These are phyloP conservation scores for Talaromyces islandicus DNA, from an alignment of 2,329 filamentous ascomycete genomes.

Conservation along the genomic window DNA sequence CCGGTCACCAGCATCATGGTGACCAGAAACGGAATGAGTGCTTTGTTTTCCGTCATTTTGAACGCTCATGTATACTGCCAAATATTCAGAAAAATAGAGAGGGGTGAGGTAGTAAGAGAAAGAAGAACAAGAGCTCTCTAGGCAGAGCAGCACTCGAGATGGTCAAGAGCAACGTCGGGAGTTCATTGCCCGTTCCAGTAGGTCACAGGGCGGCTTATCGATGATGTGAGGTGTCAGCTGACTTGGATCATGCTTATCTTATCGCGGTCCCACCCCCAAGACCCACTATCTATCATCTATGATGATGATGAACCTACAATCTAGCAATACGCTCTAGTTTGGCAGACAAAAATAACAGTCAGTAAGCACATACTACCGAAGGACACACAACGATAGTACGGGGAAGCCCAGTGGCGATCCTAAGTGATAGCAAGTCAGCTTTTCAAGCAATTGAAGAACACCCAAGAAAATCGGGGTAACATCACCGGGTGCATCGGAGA, in stretches of 20 bases:
- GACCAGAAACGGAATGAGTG: constrained; percentile 76
- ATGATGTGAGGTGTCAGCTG: not conserved
- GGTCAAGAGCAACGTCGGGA: not conserved
- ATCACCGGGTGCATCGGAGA: too few species aligned
- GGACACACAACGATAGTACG: too few species aligned
- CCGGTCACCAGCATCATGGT: constrained; percentile 95
- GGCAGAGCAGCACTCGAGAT: not conserved
- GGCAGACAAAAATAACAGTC: too few species aligned
- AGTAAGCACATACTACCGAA: too few species aligned
- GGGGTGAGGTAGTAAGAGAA: not conserved
- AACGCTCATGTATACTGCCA: not conserved
- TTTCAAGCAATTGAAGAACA: too few species aligned
- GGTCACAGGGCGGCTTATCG: not conserved
- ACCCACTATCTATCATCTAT: not conserved
- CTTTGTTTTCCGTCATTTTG: constrained; percentile 60
- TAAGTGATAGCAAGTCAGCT: too few species aligned
- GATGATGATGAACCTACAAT: not conserved
- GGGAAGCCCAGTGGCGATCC: too few species aligned
- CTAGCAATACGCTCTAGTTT: too few species aligned
- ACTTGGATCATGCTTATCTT: not conserved
- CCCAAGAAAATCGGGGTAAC: too few species aligned
- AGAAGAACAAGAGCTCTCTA: not conserved
- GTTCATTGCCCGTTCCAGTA: not conserved
- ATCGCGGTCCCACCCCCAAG: not conserved
- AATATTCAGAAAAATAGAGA: not conserved